These are phyloP conservation scores for Flagelloscypha sp. DNA, from an alignment of 768 basidiomycete species.

Conservation along the genomic window DNA sequence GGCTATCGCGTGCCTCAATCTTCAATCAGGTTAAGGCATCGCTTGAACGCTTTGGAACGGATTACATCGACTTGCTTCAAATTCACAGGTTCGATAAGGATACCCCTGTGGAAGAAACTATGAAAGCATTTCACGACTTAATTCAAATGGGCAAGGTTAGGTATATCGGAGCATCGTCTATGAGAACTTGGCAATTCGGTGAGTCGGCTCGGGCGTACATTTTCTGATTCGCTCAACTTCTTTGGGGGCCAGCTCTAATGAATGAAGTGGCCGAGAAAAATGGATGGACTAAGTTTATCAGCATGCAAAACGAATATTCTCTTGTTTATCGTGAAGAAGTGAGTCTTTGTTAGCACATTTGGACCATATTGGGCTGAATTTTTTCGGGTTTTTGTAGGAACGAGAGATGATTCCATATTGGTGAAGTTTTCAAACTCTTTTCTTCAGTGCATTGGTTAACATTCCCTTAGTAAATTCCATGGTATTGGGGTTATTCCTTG, in stretches of 20 bases:
- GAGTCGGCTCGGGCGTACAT: no score
- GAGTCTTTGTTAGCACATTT: neutral
- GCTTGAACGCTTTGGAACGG: slow-evolving; percentile 26
- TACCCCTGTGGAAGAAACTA: slow-evolving; percentile 34
- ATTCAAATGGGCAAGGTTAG: slow-evolving; percentile 39
- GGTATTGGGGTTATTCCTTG: slow-evolving; percentile 34
- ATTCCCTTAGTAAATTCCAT: slow-evolving; percentile 18
- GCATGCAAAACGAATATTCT: slow-evolving; percentile 33
- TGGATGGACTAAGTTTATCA: slow-evolving; percentile 30
- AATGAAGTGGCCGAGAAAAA: slow-evolving; percentile 19
- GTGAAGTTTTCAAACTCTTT: slow-evolving; percentile 9
- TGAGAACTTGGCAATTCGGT: slow-evolving; percentile 26
- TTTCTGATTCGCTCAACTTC: no score
- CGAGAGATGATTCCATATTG: slow-evolving; percentile 14
- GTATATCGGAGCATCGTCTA: slow-evolving; percentile 29
- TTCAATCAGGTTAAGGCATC: slow-evolving; percentile 29
- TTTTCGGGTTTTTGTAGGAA: slow-evolving; percentile 12
- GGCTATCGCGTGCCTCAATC: slow-evolving; percentile 32
- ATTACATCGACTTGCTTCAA: slow-evolving; percentile 34
- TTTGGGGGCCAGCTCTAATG: slow-evolving; percentile 24
- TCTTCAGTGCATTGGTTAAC: neutral
- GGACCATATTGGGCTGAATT: no score
- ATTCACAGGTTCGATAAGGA: slow-evolving; percentile 33
- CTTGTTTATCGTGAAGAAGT: slow-evolving; percentile 32
- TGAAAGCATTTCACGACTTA: slow-evolving; percentile 44